Evolutionary conservation across 257 asterid species (phyloP).

Genomic region (Fraxinus cuspidata): DNA sequence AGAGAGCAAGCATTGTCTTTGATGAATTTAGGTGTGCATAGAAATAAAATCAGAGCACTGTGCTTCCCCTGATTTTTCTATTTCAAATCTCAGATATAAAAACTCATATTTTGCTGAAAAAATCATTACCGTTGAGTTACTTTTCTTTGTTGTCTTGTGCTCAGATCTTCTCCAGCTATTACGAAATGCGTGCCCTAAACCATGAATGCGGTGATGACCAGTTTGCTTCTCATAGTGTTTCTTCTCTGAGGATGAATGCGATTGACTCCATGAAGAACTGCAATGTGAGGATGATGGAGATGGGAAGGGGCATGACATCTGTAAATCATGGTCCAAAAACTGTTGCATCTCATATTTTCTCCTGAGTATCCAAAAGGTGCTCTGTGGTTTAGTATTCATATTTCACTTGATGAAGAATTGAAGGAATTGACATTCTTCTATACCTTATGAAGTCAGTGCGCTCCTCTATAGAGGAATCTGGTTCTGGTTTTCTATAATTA

Average conservation of each 20-base stretch:
- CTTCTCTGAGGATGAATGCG: conserved; percentile 43
- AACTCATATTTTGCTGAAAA: conserved; percentile 7
- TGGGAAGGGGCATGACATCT: conserved; percentile 47
- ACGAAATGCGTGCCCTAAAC: conserved; percentile 72
- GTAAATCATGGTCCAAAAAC: conserved; percentile 46
- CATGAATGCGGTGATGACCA: conserved; percentile 50
- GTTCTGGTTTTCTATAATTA: conserved; percentile 53
- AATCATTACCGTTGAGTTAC: conserved; percentile 63
- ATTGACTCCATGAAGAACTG: conserved; percentile 38
- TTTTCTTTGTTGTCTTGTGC: conserved; percentile 48
- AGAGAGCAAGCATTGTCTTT: not conserved
- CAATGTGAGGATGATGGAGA: conserved; percentile 39
- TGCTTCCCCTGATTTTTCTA: not conserved
- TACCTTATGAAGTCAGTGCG: conserved; percentile 83
- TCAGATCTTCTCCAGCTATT: conserved; percentile 69
- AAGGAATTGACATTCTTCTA: not conserved
- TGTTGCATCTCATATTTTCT: conserved; percentile 80
- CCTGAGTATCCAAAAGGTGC: conserved; percentile 44
- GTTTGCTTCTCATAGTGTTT: conserved; percentile 56
- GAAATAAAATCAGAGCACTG: not conserved
- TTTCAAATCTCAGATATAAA: not conserved
- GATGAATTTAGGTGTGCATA: not conserved
- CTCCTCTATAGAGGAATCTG: conserved; percentile 66
- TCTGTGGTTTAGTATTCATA: conserved; percentile 20
- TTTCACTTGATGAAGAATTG: conserved; percentile 1